phyloP scores from a whole-genome alignment of 2,329 filamentous ascomycete species.

The Xylariaceae sp. region DNA sequence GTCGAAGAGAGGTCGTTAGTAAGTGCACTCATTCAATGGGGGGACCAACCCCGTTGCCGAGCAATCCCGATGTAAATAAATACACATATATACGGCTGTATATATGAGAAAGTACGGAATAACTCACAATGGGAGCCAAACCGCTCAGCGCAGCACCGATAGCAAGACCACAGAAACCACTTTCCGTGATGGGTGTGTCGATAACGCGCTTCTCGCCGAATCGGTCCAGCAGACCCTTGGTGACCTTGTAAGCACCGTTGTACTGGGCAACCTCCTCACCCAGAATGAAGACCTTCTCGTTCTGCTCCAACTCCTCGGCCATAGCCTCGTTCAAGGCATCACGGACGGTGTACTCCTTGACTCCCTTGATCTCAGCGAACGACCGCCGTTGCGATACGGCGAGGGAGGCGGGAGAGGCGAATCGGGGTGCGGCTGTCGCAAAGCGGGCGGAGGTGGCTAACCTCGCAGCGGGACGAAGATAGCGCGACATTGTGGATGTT shows the following conservation, averaged over 20 bases:
- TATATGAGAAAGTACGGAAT: neutral
- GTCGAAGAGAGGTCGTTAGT: conserved; percentile 5
- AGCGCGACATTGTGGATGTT: conserved; percentile 42
- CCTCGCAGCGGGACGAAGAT: conserved; percentile 47
- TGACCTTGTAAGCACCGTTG: conserved; percentile 99
- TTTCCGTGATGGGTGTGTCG: conserved; percentile 97
- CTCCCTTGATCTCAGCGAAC: conserved; percentile 49
- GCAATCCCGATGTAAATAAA: neutral
- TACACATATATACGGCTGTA: neutral
- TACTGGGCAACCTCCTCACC: conserved; percentile 99
- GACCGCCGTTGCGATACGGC: conserved; percentile 45
- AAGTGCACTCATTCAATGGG: neutral
- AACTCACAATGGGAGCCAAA: conserved; percentile 80
- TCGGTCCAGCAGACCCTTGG: conserved; percentile 91
- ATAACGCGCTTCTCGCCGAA: conserved; percentile 98
- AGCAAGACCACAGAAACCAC: conserved; percentile 87
- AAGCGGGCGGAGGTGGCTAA: conserved; percentile 41
- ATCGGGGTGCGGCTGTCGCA: conserved; percentile 35
- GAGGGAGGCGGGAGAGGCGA: conserved; percentile 33
- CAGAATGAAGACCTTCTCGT: conserved; percentile 91
- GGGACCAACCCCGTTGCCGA: neutral
- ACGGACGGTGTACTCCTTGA: conserved; percentile 93
- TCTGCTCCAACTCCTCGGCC: conserved; percentile 90
- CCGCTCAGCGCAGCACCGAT: conserved; percentile 93
- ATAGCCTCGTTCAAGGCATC: conserved; percentile 97